Evolutionary conservation across 1,284 basidiomycete genomes (phyloP).

Genomic region (Trichosporon sp.): DNA sequence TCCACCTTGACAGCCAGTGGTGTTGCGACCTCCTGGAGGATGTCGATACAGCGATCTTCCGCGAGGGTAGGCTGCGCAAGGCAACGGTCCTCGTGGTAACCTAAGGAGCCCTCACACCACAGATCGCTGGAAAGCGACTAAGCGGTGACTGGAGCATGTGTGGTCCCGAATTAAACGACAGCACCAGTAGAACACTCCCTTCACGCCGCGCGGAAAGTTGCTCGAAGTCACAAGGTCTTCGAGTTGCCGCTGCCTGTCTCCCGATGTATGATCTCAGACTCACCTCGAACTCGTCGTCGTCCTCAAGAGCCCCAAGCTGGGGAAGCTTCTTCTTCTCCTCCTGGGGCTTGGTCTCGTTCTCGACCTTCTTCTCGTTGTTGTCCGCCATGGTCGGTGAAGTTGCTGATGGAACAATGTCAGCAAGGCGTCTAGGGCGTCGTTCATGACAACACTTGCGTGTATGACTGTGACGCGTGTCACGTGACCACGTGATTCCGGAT

Average conservation of each 20-base stretch:
- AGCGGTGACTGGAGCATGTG: too few relatives aligned
- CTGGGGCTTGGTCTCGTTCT: conserved; percentile 23
- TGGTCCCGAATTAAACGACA: too few relatives aligned
- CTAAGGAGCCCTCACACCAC: too few relatives aligned
- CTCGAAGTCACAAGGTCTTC: background rate
- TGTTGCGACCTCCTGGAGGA: too few relatives aligned
- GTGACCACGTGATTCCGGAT: conserved; percentile 15
- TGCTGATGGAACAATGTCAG: conserved; percentile 18
- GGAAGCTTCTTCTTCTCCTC: conserved; percentile 51
- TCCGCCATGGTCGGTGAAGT: conserved; percentile 20
- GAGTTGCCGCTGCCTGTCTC: background rate
- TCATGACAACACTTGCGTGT: conserved; percentile 21
- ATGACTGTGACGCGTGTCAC: conserved; percentile 20
- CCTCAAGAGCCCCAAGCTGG: conserved; percentile 57
- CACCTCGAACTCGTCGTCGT: conserved; percentile 60
- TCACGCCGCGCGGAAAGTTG: too few relatives aligned
- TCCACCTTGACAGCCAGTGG: too few relatives aligned
- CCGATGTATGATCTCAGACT: conserved; percentile 29
- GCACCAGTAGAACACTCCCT: too few relatives aligned
- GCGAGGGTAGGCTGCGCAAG: too few relatives aligned
- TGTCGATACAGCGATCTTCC: too few relatives aligned
- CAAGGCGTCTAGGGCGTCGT: background rate
- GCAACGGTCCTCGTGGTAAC: too few relatives aligned
- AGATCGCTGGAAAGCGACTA: too few relatives aligned
- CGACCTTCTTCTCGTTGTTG: conserved; percentile 30